A percentile compares a stretch with the other conserved stretches of the same genome.
phyloP scores from a whole-genome alignment of 2,329 filamentous ascomycete species.

The Penicillium sp. region DNA sequence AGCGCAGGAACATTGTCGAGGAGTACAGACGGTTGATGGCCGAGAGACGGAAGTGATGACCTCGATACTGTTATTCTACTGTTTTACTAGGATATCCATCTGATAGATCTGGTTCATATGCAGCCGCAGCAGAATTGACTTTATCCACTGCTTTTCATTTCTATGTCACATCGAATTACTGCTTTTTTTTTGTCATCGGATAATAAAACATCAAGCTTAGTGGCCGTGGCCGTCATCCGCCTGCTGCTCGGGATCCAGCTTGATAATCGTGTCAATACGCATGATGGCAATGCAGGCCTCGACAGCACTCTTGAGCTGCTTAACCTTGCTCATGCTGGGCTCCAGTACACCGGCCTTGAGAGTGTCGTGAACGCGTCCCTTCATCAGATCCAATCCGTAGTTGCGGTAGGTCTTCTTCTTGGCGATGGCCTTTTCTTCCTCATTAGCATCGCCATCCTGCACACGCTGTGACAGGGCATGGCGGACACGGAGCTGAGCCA shows the following conservation, averaged over 20 bases:
- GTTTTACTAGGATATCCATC: conserved; percentile 10
- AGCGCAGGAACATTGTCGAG: conserved; percentile 69
- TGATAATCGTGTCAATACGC: conserved; percentile 98
- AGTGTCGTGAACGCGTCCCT: conserved; percentile 88
- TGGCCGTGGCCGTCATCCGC: conserved; percentile 84
- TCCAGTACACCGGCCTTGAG: conserved; percentile 94
- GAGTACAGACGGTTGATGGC: conserved; percentile 71
- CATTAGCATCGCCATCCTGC: conserved; percentile 70
- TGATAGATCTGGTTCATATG: conserved; percentile 18
- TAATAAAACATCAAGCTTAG: conserved; percentile 44
- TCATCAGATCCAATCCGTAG: conserved; percentile 87
- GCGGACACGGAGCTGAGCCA: conserved; percentile 89
- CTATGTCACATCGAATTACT: conserved; percentile 36
- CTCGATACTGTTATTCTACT: neutral
- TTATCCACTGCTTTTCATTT: conserved; percentile 22
- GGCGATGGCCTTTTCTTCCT: conserved; percentile 84
- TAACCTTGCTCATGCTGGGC: conserved; percentile 96
- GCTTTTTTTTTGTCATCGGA: conserved; percentile 21
- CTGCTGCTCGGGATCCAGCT: conserved; percentile 86
- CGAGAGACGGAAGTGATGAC: conserved; percentile 41
- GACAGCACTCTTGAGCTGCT: conserved; percentile 96
- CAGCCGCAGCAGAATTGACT: conserved; percentile 16
- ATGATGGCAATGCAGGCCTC: conserved; percentile 99
- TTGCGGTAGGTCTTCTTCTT: conserved; percentile 98
- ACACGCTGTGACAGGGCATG: conserved; percentile 93